Percentiles rank a stretch among this genome's conserved stretches.
Evolutionary conservation across 2,329 filamentous ascomycete genomes (phyloP).

Genomic region (Monosporascus sp.): DNA sequence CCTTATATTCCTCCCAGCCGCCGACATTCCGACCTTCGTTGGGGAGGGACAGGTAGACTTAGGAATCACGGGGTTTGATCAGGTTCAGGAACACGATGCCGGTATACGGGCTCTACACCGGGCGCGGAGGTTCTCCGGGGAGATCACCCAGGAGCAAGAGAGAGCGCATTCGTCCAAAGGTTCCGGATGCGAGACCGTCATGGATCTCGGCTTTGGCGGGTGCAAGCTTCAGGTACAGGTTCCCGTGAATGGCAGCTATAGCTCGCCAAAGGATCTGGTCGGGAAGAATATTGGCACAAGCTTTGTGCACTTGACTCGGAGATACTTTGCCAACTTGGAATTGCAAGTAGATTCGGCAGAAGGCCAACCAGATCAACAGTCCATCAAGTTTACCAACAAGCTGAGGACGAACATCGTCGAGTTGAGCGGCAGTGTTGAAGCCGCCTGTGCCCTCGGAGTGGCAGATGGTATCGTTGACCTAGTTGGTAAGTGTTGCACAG

Average conservation of each 20-base stretch:
- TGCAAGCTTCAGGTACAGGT: conserved; percentile 98
- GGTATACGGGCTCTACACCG: conserved; percentile 45
- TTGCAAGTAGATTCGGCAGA: conserved; percentile 38
- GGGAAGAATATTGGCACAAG: conserved; percentile 94
- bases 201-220: conserved; percentile 84
- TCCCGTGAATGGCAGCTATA: conserved; percentile 73
- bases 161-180: conserved; percentile 38
- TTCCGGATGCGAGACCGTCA: conserved; percentile 72
- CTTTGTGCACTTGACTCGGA: conserved; percentile 77
- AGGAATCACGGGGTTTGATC: conserved; percentile 90
- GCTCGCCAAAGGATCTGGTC: conserved; percentile 68
- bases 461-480: conserved; percentile 97
- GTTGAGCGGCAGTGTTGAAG: conserved; percentile 93
- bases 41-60: conserved; percentile 90
- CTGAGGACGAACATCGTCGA: conserved; percentile 86
- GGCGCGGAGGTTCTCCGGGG: conserved; percentile 42
- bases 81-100: conserved; percentile 85
- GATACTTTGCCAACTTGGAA: conserved; percentile 81
- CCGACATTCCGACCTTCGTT: conserved; percentile 96
- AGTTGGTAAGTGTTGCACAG: conserved; percentile 61
- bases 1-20: conserved; percentile 92
- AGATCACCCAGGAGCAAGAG: conserved; percentile 37
- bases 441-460: conserved; percentile 89
- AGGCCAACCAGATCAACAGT: conserved; percentile 27
- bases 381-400: conserved; percentile 38